Evolutionary conservation across 2,329 filamentous ascomycete species (phyloP).

Genomic region (Arthroderma sp.): DNA sequence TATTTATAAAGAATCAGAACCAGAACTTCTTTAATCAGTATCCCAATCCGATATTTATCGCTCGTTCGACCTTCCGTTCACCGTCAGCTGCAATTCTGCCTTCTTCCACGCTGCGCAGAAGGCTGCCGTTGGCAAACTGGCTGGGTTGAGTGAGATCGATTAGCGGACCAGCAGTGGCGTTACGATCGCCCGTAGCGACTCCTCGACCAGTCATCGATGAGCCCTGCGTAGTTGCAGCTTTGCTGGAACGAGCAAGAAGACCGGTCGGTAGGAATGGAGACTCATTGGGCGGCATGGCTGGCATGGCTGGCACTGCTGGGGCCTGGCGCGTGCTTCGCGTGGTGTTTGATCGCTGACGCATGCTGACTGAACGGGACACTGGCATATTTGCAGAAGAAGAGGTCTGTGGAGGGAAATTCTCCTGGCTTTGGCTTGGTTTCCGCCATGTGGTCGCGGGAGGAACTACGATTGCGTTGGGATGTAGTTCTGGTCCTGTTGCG

Average conservation of each 20-base stretch:
- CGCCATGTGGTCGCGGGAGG: conserved; percentile 30
- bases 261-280: conserved; percentile 24
- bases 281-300: not conserved
- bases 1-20: not conserved
- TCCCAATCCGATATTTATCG: conserved; percentile 5
- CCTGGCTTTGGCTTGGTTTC: conserved; percentile 15
- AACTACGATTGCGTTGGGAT: conserved; percentile 21
- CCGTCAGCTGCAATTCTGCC: conserved; percentile 5
- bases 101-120: conserved; percentile 25
- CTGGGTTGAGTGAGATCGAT: conserved; percentile 30
- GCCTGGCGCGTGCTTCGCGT: conserved; percentile 16
- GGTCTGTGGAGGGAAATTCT: conserved; percentile 5
- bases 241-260: conserved; percentile 22
- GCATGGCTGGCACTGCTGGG: not conserved
- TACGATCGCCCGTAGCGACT: conserved; percentile 27
- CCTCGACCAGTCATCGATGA: conserved; percentile 22
- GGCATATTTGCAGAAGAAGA: not conserved
- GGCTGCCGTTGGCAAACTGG: conserved; percentile 33
- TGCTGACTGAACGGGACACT: not conserved
- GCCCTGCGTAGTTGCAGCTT: conserved; percentile 9
- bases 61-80: not conserved
- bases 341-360: conserved; percentile 24
- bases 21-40: conserved; percentile 1
- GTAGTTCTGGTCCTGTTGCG: conserved; percentile 28
- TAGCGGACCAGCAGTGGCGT: conserved; percentile 26